Evolutionary conservation across 2,329 filamentous ascomycete genomes (phyloP), one percentile per base, ranked within the genome.

Genomic region (Trematosphaeria pertusa): DNA sequence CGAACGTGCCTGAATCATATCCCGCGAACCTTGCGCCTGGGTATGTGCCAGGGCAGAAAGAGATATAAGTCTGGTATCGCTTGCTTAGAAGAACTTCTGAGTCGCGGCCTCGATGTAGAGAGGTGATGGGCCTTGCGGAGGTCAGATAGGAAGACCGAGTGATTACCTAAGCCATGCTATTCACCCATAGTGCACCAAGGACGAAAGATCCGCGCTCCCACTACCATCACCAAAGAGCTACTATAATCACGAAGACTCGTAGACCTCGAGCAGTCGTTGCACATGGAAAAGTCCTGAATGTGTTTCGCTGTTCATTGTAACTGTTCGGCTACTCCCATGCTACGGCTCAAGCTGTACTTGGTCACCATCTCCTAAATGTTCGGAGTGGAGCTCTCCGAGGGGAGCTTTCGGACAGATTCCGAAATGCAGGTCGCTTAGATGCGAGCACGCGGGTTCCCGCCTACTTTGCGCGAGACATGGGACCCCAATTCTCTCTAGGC

Each of bases 401-500:
- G 8, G 8, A n/a, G n/a, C n/a, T n/a, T n/a, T n/a, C n/a, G n/a
- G n/a, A n/a, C n/a, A n/a, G n/a, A 12, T 28, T 28, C 24, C 24
- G 24, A 28, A 12, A 7, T 28, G 24, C 24, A 28, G 7, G 24
- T 28, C 24, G 24, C 24, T 12, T 8, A 7, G 24, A 28, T 7
- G 24, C 12, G n/a, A 17, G 28, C 43, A 15, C 24, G 37, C 37
- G 33, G 32, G 42, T 44, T 31, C 36, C 35, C 26, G 26, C 11
- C 57, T 58, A 71, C 64, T 78, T 80, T 14, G 78, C 78, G 46
- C 76, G 71, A 24, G 70, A 68, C 84, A 96, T 85, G 1, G 94
- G 94, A 0, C 94, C 94, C 94, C 94, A 99, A 70, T 97, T 94
- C 64, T 91, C 87, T 49, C 87, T 80, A 35, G 94, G 94, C 67